Percentiles rank a stretch among this genome's conserved stretches.
Evolutionary conservation across 83 land plant genomes (phyloP).

Genomic region (Diphasiastrum complanatum): DNA sequence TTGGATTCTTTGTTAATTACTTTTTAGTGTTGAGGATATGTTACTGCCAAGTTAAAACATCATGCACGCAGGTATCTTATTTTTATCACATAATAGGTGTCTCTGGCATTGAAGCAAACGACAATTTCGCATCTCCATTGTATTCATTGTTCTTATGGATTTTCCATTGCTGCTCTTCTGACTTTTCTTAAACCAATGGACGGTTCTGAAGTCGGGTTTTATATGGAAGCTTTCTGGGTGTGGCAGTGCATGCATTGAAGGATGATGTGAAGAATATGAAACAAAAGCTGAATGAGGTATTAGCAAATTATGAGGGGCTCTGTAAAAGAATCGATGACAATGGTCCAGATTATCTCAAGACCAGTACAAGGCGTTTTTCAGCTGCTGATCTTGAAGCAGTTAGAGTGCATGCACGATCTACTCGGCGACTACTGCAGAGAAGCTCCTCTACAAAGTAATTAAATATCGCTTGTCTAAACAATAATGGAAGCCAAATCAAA

Average conservation of each 20-base stretch:
- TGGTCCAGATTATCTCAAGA: conserved; percentile 62
- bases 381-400: conserved; percentile 2
- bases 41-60: background rate
- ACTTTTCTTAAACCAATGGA: too few species aligned
- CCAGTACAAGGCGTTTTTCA: conserved; percentile 40
- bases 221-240: too few species aligned
- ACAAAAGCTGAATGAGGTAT: conserved; percentile 58
- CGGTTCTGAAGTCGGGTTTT: too few species aligned
- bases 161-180: background rate
- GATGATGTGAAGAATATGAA: conserved; percentile 78
- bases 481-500: too few species aligned
- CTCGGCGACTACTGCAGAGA: too few species aligned
- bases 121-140: too few species aligned
- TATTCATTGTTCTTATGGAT: too few species aligned
- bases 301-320: conserved; percentile 65
- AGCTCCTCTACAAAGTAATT: too few species aligned
- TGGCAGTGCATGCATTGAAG: conserved; percentile 62
- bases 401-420: background rate
- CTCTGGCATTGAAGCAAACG: too few species aligned
- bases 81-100: background rate
- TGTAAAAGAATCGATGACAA: conserved; percentile 61
- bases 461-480: too few species aligned
- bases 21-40: background rate
- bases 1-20: conserved; percentile 16
- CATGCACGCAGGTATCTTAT: background rate